These are phyloP conservation scores for Xylaria longipes DNA, from an alignment of 495 filamentous ascomycete species.

Conservation along the genomic window DNA sequence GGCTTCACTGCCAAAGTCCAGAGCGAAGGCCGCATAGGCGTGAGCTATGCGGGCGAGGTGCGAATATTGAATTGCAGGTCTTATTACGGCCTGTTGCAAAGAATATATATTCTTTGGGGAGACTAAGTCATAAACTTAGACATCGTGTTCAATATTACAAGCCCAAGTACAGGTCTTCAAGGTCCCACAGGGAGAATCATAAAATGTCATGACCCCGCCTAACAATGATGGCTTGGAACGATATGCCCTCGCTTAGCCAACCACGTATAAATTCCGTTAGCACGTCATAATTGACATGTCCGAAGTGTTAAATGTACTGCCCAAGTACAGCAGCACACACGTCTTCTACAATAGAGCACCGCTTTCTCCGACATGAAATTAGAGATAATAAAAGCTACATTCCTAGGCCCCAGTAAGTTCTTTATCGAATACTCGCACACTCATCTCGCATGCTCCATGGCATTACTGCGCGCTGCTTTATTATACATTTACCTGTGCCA, in stretches of 20 bases:
- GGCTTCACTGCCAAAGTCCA: not conserved
- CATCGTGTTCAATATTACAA: not conserved
- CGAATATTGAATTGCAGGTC: not conserved
- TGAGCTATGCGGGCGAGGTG: not conserved
- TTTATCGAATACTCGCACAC: too few relatives aligned
- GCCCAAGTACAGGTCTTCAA: not conserved
- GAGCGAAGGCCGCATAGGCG: not conserved
- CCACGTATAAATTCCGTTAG: not conserved
- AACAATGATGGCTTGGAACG: not conserved
- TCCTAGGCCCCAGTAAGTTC: not conserved
- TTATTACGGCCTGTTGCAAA: not conserved
- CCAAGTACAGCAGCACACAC: not conserved
- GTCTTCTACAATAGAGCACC: not conserved
- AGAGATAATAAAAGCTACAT: not conserved
- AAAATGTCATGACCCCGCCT: not conserved
- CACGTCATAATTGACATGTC: not conserved
- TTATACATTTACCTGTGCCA: not conserved
- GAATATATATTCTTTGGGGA: not conserved
- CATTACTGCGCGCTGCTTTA: constrained; percentile 11
- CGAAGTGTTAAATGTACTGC: not conserved
- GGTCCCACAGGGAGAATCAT: not conserved
- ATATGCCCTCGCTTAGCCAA: not conserved
- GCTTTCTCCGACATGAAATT: not conserved
- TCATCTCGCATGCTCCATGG: too few relatives aligned
- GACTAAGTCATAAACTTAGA: not conserved